Base-by-base conservation (phyloP, 495 filamentous ascomycete genomes). In the Pseudoneurospora amorphoporcata region DNA sequence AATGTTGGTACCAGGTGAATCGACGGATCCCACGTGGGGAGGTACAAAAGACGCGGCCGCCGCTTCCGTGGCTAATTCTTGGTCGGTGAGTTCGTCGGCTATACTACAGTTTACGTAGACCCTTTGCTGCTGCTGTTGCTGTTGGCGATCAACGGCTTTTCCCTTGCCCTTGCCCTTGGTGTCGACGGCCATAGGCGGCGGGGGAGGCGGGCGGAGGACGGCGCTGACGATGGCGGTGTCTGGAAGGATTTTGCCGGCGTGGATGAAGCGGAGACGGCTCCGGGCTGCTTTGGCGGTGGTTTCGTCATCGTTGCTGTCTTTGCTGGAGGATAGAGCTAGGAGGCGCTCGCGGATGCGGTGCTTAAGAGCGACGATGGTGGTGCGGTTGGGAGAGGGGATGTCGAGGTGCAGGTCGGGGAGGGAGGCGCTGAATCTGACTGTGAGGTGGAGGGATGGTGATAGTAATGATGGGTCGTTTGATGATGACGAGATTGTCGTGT, bases 91-190 rank as follows among this genome's bases (percentile, higher is more conserved):
- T 68, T 87, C 86, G 76, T 93, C 92, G 72, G 89, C 89, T 72
- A 98, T 92, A 47, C 91, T 92, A 87, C 95, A 98, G 85, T 97
- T 94, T 69, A 97, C 89, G 82, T 95, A 96, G 76, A 94, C 84
- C 32, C 89, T 19, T 1, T 58, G 37, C 68, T 23, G 42, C 71
- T 75, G 47, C 1, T 58, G 37, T 72, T 75, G 76, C 8, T 70
- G 73, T 16, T 32, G 68, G 58, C 72, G 77, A 17, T 76, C 75
- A 40, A 72, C 75, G 8, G 58, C 74, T 14, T 80, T 74, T 16
- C 76, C 72, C 35, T 78, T 80, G 19, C 76, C 72, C 35, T 78
- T 80, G 19, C 78, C 79, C 40, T 83, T 79, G 53, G 74, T 74
- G 47, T 86, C 81, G 47, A 79, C 72, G 41, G 77, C 73, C 40